Conservation (phyloP, 768 basidiomycete species). For the Guyanaporus albipodus region DNA sequence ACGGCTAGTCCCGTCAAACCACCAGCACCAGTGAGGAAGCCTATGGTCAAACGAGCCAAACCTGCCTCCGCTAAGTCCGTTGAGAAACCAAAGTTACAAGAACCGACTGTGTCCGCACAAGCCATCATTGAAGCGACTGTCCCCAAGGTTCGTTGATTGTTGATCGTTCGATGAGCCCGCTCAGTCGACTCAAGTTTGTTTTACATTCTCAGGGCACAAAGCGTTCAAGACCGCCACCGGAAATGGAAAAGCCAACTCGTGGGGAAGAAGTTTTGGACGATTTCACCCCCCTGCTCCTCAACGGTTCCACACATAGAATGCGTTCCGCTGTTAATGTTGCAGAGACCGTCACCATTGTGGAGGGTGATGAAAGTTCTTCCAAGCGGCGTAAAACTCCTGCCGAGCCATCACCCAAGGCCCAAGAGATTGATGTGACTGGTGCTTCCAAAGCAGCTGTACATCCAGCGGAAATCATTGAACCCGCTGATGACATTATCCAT, state of each 20-base stretch:
- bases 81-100: slow-evolving; percentile 30
- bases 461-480: slow-evolving; percentile 42
- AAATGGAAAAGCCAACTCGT: slow-evolving; percentile 39
- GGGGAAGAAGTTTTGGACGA: slow-evolving; percentile 5
- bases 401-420: slow-evolving; percentile 5
- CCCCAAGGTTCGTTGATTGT: slow-evolving; percentile 51
- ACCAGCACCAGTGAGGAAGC: slow-evolving; percentile 42
- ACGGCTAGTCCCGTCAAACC: slow-evolving; percentile 60
- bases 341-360: slow-evolving; percentile 38
- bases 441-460: slow-evolving; percentile 16
- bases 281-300: slow-evolving; percentile 9
- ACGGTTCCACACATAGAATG: slow-evolving; percentile 13
- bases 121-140: slow-evolving; percentile 75
- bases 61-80: slow-evolving; percentile 33
- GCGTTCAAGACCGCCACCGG: slow-evolving; percentile 66
- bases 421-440: slow-evolving; percentile 35
- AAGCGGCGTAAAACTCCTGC: slow-evolving; percentile 48
- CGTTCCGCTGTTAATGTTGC: slow-evolving; percentile 5
- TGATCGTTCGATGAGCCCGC: background rate
- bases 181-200: slow-evolving; percentile 8
- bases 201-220: slow-evolving; percentile 58
- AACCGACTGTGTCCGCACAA: slow-evolving; percentile 46
- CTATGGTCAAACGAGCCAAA: slow-evolving; percentile 37
- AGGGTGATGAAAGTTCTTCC: slow-evolving; percentile 35
- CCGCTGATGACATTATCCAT: slow-evolving; percentile 23